Percentiles rank a stretch among this genome's conserved stretches.
phyloP scores from a whole-genome alignment of 352 stramenopile genomes.

The Globisporangium yorkense region DNA sequence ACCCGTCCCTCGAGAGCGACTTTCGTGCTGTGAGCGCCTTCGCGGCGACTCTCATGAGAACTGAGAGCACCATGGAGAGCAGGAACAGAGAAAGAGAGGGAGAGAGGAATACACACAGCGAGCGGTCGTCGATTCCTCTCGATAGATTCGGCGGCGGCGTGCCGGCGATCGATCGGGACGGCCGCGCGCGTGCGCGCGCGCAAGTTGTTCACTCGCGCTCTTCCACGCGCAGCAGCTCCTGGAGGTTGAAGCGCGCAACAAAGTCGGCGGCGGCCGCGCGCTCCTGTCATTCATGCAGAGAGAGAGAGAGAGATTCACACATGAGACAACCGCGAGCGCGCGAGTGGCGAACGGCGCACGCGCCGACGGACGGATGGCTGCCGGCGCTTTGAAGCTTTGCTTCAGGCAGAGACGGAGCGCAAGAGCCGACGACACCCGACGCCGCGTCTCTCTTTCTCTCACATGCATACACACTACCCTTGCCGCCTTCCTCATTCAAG shows the following conservation, averaged over 20 bases:
- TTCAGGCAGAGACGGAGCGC: conserved; percentile 1
- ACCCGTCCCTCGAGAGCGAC: neutral
- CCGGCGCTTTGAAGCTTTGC: neutral
- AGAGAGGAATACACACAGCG: neutral
- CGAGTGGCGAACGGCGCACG: neutral
- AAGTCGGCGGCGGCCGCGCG: conserved; percentile 48
- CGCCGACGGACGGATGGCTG: neutral
- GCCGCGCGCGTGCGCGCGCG: neutral
- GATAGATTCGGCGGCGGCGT: neutral
- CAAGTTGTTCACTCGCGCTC: conserved; percentile 9
- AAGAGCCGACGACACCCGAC: neutral
- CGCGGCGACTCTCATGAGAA: neutral
- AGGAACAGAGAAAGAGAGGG: neutral
- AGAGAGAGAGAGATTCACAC: neutral
- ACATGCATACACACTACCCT: neutral
- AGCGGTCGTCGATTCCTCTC: too few species aligned
- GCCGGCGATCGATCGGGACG: neutral
- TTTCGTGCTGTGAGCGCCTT: neutral
- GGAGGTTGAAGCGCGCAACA: conserved; percentile 65
- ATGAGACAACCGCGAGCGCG: conserved; percentile 1
- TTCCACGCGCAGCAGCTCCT: conserved; percentile 44
- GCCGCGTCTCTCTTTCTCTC: conserved; percentile 4
- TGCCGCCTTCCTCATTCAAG: neutral
- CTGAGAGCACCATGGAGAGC: neutral
- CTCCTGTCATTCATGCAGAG: conserved; percentile 19